These are phyloP conservation scores for Teunomyces lycoperdinae DNA, from an alignment of 805 yeast species.

Conservation along the genomic window DNA sequence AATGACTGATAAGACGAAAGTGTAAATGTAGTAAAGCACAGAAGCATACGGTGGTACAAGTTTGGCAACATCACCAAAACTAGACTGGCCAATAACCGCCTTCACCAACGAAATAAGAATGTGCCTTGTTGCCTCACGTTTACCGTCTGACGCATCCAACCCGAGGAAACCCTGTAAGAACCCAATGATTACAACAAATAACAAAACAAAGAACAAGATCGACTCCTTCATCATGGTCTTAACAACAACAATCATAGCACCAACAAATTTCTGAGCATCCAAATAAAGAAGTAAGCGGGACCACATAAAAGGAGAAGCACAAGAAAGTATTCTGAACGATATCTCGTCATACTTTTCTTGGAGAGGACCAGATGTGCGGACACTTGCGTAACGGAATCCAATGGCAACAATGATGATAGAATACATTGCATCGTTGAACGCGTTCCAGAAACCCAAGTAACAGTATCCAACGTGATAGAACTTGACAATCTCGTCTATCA, in stretches of 20 bases:
- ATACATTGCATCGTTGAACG: constrained; percentile 72
- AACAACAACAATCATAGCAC: constrained; percentile 82
- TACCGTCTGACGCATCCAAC: constrained; percentile 84
- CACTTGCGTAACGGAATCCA: constrained; percentile 49
- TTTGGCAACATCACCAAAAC: constrained; percentile 62
- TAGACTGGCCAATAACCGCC: constrained; percentile 73
- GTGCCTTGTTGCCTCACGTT: constrained; percentile 65
- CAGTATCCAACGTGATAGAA: constrained; percentile 72
- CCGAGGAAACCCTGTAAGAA: constrained; percentile 87
- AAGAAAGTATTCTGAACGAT: constrained; percentile 67
- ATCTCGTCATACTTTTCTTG: constrained; percentile 46
- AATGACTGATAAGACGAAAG: constrained; percentile 71
- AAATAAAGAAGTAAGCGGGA: constrained; percentile 68
- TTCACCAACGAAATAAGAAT: constrained; percentile 64
- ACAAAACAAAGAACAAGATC: constrained; percentile 72
- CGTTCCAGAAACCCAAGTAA: constrained; percentile 76
- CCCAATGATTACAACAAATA: constrained; percentile 69
- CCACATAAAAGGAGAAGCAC: constrained; percentile 89
- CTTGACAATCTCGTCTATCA: constrained; percentile 67
- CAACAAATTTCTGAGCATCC: constrained; percentile 79
- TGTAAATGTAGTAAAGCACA: constrained; percentile 72
- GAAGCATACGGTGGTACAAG: constrained; percentile 86
- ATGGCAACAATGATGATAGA: constrained; percentile 51
- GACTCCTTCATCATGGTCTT: constrained; percentile 88
- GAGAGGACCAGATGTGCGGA: constrained; percentile 16